Percentiles rank a stretch among this genome's conserved stretches.
phyloP scores from a whole-genome alignment of 495 filamentous ascomycete species.

The Neurospora sp. region DNA sequence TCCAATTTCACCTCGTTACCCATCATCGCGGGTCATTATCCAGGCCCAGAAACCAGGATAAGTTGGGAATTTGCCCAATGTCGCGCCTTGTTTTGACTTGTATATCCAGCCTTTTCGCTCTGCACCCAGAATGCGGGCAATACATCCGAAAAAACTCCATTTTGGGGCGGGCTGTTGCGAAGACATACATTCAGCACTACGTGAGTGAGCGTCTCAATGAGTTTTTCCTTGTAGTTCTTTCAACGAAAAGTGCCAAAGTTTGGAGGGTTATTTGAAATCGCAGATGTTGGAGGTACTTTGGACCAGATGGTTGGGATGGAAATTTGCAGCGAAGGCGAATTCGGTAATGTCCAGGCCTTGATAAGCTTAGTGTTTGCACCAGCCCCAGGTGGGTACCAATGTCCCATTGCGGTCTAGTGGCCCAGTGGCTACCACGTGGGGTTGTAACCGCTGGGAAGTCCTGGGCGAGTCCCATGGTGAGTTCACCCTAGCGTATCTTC shows the following conservation, averaged over 20 bases:
- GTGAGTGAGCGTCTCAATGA: neutral
- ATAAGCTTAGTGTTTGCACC: neutral
- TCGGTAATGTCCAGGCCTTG: neutral
- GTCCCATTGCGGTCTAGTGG: neutral
- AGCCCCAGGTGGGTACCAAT: neutral
- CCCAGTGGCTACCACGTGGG: neutral
- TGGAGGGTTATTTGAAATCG: neutral
- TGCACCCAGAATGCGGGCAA: too few species aligned
- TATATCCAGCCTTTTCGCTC: too few species aligned
- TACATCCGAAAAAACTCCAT: neutral
- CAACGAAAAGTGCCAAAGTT: neutral
- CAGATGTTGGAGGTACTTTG: neutral
- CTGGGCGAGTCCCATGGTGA: too few species aligned
- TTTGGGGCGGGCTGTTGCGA: neutral
- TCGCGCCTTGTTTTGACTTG: too few species aligned
- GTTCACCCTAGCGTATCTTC: too few species aligned
- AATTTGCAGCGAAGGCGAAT: neutral
- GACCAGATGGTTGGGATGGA: neutral
- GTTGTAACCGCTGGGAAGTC: too few species aligned
- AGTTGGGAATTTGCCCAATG: neutral
- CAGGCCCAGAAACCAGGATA: neutral
- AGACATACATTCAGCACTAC: neutral
- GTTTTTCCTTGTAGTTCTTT: neutral
- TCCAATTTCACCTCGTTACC: neutral
- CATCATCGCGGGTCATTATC: neutral